A percentile compares a stretch with the other conserved stretches of the same genome.
phyloP scores from a whole-genome alignment of 2,329 filamentous ascomycete species.

The Colletotrichum nymphaeae region DNA sequence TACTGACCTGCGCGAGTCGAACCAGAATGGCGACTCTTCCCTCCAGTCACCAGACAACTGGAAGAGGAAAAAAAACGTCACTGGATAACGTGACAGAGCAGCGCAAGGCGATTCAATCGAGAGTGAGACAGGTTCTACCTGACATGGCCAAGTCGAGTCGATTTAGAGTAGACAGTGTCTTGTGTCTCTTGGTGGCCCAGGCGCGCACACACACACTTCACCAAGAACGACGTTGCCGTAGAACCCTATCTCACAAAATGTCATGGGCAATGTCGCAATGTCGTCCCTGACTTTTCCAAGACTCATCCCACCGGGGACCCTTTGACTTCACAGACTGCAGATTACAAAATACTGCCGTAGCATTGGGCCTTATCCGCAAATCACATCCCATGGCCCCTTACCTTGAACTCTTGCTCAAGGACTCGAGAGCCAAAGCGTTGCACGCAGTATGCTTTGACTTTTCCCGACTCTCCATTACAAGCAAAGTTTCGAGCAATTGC shows the following conservation, averaged over 20 bases:
- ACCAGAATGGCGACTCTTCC: neutral
- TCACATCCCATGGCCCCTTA: neutral
- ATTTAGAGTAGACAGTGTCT: neutral
- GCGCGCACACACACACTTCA: neutral
- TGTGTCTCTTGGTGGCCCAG: neutral
- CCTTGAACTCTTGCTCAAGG: neutral
- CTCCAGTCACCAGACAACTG: neutral
- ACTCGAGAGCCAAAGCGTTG: neutral
- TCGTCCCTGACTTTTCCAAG: neutral
- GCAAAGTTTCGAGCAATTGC: neutral
- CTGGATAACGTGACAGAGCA: neutral
- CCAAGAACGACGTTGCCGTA: conserved; percentile 13
- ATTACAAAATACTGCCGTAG: neutral
- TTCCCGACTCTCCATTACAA: neutral
- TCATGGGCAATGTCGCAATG: neutral
- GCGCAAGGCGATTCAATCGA: neutral
- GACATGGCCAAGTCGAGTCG: neutral
- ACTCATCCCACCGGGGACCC: neutral
- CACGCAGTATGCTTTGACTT: neutral
- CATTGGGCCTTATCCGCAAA: neutral
- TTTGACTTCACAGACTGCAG: neutral
- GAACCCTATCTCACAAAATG: neutral
- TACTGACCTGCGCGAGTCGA: neutral
- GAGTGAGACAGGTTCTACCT: neutral
- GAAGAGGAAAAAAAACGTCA: neutral